Evolutionary conservation across 2,329 filamentous ascomycete species (phyloP), one percentile per base, ranked within the genome.

Genomic region (Paraphaeosphaeria minitans): DNA sequence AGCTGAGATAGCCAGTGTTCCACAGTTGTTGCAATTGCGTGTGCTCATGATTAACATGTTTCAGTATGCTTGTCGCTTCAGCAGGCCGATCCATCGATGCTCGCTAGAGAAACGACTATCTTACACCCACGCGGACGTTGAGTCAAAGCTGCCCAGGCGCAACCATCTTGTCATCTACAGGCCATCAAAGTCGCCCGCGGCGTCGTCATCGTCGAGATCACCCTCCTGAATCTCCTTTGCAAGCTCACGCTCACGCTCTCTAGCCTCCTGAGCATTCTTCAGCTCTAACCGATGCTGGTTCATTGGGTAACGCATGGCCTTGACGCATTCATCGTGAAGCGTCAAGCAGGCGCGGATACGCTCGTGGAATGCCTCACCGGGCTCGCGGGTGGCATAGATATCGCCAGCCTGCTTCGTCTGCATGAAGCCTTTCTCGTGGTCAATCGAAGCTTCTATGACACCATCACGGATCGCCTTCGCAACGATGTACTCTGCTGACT

Each of bases 231-330:
- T 98, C 83, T 99, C 95, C 84, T 98, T 98, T 63, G 93, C 95
- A 84, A 99, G 87, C 80, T 99, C 95, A 19, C 95, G 87, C 83
- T 99, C 95, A 21, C 95, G 86, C 78, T 99, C 95, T 52, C 95
- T 87, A n/a, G 95, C 95, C 80, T 99, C 96, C 78, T 98, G 94
- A 0, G 95, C 95, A 71, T 96, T 98, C 86, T 97, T 98, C 56
- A 99, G 85, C 80, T 99, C 95, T 56, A 98, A 84, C 19, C 95
- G 88, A 80, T 99, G 95, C 79, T 98, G 95, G 82, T 99, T 97
- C 94, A 98, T 98, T 2, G 95, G 95, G 80, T 98, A 99, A 56
- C 95, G 88, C 95, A 99, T 99, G 27, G 95, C 94, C 91, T 97
- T 98, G 72, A 99, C 93, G 74, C 94, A 98, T 82, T 99, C 95